Base-by-base conservation (phyloP, 345 rosid species). In the Arabidopsis suecica region DNA sequence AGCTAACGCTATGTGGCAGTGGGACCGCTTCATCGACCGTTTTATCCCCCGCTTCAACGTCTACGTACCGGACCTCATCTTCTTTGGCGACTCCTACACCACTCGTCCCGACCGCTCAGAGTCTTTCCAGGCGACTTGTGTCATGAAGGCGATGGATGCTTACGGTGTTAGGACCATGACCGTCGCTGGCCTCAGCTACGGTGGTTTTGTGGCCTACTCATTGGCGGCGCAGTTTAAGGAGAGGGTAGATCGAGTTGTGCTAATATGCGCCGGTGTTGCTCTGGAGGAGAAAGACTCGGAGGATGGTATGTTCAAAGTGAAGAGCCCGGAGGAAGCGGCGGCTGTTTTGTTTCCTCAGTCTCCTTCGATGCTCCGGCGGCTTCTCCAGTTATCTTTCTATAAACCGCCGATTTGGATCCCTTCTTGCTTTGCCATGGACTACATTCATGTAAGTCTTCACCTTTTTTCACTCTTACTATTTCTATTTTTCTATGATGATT, bases 1-100 rank as follows among this genome's bases (percentile, higher is more conserved):
- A 48, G 96, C 97, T 83, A 91, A 93, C 80, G 94, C 98, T 68
- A 88, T 89, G 98, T 93, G 97, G 98, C 98, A 93, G 73, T 91
- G 92, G 89, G 76, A 70, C 48, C 74, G 76, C 57, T 82, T 91
- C 78, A 79, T 91, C 58, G 79, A 88, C 37, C 84, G 78, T 0
- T 78, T 89, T 32, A 79, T 75, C 28, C 47, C 90, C 70, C 82
- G 85, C 63, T 93, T 87, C 84, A 93, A 93, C 75, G 82, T 93
- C 77, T 93, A 86, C 83, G 91, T 88, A 5, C 98, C 97, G 8
- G 96, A 93, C 82, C 90, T 93, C 45, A 68, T 93, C 45, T 93
- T 93, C 82, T 93, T 93, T 82, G 98, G 97, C 14, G 94, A 89
- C 3, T 93, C 98, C 42, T 78, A 82, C 88, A 93, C 98, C 8